Conservation (phyloP, 169 alveolate species). For the Babesia caballi region DNA sequence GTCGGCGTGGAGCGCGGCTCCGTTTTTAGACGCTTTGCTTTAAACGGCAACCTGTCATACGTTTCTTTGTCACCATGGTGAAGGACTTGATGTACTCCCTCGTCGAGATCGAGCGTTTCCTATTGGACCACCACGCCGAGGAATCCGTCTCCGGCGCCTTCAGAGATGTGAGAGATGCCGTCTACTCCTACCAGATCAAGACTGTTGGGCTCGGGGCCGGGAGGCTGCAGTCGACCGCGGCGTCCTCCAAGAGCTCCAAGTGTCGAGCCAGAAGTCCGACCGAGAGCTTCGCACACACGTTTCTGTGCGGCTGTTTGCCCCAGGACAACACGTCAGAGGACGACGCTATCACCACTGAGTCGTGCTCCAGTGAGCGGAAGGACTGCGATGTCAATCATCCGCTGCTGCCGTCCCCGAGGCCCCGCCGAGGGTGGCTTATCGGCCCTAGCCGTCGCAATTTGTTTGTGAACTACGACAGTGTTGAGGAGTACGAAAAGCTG, state of each 20-base stretch:
- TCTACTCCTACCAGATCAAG: background rate
- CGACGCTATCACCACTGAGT: background rate
- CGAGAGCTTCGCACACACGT: background rate
- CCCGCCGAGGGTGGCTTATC: slow-evolving; percentile 38
- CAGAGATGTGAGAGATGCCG: background rate
- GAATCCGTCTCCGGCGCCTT: background rate
- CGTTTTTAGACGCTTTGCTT: too few species aligned
- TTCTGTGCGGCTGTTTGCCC: slow-evolving; percentile 8
- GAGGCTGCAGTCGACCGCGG: background rate
- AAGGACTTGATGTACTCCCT: slow-evolving; percentile 21
- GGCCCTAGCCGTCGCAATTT: slow-evolving; percentile 32
- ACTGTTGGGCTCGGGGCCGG: background rate
- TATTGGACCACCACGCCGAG: slow-evolving; percentile 13
- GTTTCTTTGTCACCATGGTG: slow-evolving; percentile 13
- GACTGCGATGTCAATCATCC: background rate
- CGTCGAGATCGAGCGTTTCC: slow-evolving; percentile 30
- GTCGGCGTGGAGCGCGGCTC: too few species aligned
- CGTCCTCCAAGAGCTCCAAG: background rate
- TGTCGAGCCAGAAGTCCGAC: background rate
- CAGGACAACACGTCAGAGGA: background rate
- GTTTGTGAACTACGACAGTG: background rate
- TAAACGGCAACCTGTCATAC: too few species aligned
- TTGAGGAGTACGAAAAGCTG: slow-evolving; percentile 5
- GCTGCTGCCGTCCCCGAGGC: background rate
- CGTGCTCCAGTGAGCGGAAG: background rate